Conservation (phyloP, 805 yeast genomes). For the Schwanniomyces occidentalis region DNA sequence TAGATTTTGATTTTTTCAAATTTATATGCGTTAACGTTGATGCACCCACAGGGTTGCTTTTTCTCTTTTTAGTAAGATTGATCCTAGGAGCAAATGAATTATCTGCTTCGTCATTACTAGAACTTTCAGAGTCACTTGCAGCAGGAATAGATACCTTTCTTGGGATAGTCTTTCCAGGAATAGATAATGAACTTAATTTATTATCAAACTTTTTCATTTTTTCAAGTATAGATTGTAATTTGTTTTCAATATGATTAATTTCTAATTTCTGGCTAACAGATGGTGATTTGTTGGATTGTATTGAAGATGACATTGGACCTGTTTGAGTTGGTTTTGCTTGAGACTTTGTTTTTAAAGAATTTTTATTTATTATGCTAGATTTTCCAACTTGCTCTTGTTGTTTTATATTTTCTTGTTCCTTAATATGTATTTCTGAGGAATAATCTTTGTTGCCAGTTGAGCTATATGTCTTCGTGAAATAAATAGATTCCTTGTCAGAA, state of each 20-base stretch:
- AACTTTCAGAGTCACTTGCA: neutral
- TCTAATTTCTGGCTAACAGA: neutral
- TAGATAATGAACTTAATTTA: slow-evolving; percentile 10
- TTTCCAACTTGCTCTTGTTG: no score
- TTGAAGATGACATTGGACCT: neutral
- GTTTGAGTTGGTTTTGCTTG: neutral
- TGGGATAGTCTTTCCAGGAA: slow-evolving; percentile 3
- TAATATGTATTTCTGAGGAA: no score
- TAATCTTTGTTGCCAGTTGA: neutral
- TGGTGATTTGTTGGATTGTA: neutral
- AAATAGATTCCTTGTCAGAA: neutral
- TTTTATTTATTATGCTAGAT: no score
- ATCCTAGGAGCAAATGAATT: slow-evolving; percentile 2
- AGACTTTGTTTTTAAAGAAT: neutral
- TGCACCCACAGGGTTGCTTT: no score
- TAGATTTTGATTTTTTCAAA: no score
- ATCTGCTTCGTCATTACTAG: neutral
- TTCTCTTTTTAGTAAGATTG: slow-evolving; percentile 2
- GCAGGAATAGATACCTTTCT: neutral
- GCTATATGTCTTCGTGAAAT: neutral
- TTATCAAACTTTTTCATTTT: slow-evolving; percentile 24
- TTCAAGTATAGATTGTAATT: slow-evolving; percentile 17
- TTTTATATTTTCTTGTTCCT: neutral
- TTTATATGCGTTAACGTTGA: no score
- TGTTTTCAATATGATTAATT: slow-evolving; percentile 9